Conservation (phyloP, 192 early-diverging fungal species). For the Coemansia sp. region DNA sequence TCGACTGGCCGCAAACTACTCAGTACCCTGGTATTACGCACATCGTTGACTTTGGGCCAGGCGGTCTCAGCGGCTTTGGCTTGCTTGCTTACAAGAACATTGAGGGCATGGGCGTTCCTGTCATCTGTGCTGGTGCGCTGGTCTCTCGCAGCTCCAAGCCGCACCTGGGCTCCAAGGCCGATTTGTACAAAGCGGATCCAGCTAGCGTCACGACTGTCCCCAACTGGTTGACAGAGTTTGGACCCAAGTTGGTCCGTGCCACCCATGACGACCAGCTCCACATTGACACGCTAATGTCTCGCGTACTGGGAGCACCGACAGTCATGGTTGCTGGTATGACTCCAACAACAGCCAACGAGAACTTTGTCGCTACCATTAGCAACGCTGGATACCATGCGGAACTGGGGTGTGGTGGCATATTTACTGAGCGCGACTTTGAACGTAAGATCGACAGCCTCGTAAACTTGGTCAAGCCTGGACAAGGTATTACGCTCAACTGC, state of each 20-base stretch:
- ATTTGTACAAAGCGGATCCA: slow-evolving; percentile 71
- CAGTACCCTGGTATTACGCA: slow-evolving; percentile 68
- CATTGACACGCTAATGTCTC: slow-evolving; percentile 75
- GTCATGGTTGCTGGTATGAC: slow-evolving; percentile 72
- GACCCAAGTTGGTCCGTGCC: slow-evolving; percentile 79
- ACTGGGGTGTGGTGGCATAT: slow-evolving; percentile 88
- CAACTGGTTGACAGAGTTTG: slow-evolving; percentile 85
- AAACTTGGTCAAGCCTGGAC: slow-evolving; percentile 56
- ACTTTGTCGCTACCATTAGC: slow-evolving; percentile 83
- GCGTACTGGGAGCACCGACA: slow-evolving; percentile 9
- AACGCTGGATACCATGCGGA: slow-evolving; percentile 91
- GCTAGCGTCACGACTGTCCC: slow-evolving; percentile 70
- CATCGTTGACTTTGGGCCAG: slow-evolving; percentile 94
- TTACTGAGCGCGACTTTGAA: slow-evolving; percentile 70
- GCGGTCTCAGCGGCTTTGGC: slow-evolving; percentile 84
- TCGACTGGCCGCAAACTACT: slow-evolving; percentile 64
- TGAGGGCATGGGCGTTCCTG: slow-evolving; percentile 80
- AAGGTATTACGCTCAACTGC: slow-evolving; percentile 59
- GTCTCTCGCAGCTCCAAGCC: slow-evolving; percentile 21
- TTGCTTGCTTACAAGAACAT: slow-evolving; percentile 82
- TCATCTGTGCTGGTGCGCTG: slow-evolving; percentile 33
- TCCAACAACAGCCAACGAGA: slow-evolving; percentile 75
- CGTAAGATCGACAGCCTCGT: slow-evolving; percentile 63
- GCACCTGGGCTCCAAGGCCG: slow-evolving; percentile 71
- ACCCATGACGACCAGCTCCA: slow-evolving; percentile 62